Base-by-base conservation (phyloP, 2,329 filamentous ascomycete species). In the Falciphora oryzae region DNA sequence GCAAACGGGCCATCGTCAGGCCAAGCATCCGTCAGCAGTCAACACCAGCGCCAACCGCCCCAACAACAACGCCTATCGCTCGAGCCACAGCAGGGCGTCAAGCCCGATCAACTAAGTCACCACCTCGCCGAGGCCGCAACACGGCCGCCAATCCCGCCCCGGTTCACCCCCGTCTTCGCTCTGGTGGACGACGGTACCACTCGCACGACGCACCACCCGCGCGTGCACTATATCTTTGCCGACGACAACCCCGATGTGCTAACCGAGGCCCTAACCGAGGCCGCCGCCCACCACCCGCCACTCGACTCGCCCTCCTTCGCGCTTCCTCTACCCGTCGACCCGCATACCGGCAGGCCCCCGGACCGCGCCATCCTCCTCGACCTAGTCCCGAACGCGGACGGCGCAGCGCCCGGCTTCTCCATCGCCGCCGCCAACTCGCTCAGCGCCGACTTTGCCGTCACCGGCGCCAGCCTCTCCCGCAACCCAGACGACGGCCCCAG, bases 181-280 rank as follows among this genome's bases (percentile, higher is more conserved):
- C 81, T 97, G 57, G 82, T 98, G 68, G 87, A 91, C 72, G 93
- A 97, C 75, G 78, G 83, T 14, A 84, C 86, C n/a, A 88, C 85
- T 11, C 84, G 86, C 70, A 70, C 91, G 59, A 90, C 92, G 67
- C 83, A 92, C 71, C 93, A 98, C 74, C 95, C 94, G 1, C 87
- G 86, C 63, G 87, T 97, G 1, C 92, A 94, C 78, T 98, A 98
- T 78, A 85, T 98, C 72, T 98, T 99, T 79, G 86, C 86, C 70
- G 93, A 98, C 75, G 95, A 98, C 76, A 93, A 97, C 73, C 85
- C 88, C 2, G 90, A 93, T 60, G 80, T 90, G 59, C 80, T 96
- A 53, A 90, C 90, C 1, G 83, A 86, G 53, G 88, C 90, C 2
- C 88, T 75, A 76, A 85, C 73, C 64, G 79, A 78, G 65, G 72